Conservation (phyloP, 225 moss, liverwort and hornwort genomes). For the Bryum argenteum region DNA sequence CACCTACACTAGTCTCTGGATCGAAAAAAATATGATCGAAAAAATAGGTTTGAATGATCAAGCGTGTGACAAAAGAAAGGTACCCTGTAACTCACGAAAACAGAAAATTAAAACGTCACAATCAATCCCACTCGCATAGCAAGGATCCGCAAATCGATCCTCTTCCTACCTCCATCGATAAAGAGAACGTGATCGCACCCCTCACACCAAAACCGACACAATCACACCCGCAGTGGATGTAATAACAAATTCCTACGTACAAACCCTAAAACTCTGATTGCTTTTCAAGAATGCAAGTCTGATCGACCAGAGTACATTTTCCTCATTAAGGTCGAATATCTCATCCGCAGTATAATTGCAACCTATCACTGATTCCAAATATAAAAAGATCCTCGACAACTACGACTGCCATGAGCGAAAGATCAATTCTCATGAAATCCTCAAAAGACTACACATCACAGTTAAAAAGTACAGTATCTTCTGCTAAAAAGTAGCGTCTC, state of each 20-base stretch:
- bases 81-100: neutral
- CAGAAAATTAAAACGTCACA: neutral
- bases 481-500: too few species aligned
- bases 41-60: too few species aligned
- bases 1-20: neutral
- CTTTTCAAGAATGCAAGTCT: too few species aligned
- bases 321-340: too few species aligned
- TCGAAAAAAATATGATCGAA: neutral
- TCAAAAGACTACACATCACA: too few species aligned
- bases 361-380: too few species aligned
- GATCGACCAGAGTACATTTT: too few species aligned
- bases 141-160: neutral
- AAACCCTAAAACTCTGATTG: neutral
- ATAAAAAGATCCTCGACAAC: too few species aligned
- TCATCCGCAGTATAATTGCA: too few species aligned
- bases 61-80: neutral
- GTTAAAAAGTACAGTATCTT: too few species aligned
- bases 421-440: too few species aligned
- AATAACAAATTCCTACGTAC: neutral
- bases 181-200: neutral
- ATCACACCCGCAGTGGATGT: neutral
- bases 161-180: neutral
- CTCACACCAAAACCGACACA: neutral
- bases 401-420: too few species aligned
- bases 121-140: neutral